Evolutionary conservation across 495 filamentous ascomycete species (phyloP), one percentile per base, ranked within the genome.

Genomic region (Oleoguttula mirabilis): DNA sequence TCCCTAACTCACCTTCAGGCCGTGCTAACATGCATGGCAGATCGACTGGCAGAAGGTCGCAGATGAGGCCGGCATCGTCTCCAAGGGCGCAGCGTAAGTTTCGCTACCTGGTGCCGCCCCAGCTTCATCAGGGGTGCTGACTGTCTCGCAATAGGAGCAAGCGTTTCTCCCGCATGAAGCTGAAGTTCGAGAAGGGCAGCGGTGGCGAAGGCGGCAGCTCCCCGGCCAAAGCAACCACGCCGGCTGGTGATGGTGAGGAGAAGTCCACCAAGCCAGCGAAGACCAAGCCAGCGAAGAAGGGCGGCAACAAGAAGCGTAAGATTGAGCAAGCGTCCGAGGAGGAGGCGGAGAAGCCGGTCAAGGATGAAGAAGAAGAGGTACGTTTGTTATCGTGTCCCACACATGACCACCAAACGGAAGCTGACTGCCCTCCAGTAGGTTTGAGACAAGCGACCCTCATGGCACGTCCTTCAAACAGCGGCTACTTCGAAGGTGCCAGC

Each of bases 11-110:
- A 7, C 3, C 10, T 7, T 12, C 20, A 22, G 1, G 16, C 3
- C 6, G 4, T 36, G 32, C 57, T 59, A 31, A 62, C 37, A 11
- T 22, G 8, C 23, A 10, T 10, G 10, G n/a, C 45, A 81, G 76
- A 64, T 79, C 10, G 69, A 82, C 49, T 82, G 78, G 50, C 56
- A 46, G 11, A 63, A 67, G 36, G 79, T 84, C 25, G 74, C 75
- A 12, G 58, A 70, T 21, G 76, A 82, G 55, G 73, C 75, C 20
- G 56, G 58, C 20, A 79, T 82, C 39, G 65, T 78, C 8, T 65
- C 53, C 56, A 77, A 76, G 25, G 25, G 25, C 16, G 79, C 79
- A 4, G 77, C 79, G 79, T 82, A 69, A 66, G 79, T 70, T 23
- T n/a, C 17, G n/a, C 7, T 41, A 6, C 36, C 15, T 10, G 20